phyloP scores from a whole-genome alignment of 2,329 filamentous ascomycete genomes.

The Trichoderma simmonsii region DNA sequence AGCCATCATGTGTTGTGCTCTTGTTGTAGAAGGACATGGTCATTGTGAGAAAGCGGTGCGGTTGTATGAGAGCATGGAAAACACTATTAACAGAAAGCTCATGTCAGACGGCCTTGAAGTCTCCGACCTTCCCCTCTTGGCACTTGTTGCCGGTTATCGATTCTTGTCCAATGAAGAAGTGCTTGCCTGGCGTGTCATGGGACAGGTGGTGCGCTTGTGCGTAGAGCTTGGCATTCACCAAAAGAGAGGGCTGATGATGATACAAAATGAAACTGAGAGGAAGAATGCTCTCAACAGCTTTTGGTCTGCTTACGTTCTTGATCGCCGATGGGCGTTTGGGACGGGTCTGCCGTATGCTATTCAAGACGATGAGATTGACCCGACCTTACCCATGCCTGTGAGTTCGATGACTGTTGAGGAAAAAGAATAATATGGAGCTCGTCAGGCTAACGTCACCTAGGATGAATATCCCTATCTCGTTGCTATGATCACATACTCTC shows the following conservation, averaged over 20 bases:
- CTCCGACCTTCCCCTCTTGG: conserved; percentile 48
- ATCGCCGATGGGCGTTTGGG: conserved; percentile 85
- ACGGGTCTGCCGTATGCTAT: conserved; percentile 83
- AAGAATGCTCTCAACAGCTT: conserved; percentile 69
- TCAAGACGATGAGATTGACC: conserved; percentile 82
- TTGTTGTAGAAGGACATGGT: conserved; percentile 75
- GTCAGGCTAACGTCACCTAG: conserved; percentile 25
- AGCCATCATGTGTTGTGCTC: conserved; percentile 73
- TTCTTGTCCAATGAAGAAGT: conserved; percentile 85
- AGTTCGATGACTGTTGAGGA: conserved; percentile 28
- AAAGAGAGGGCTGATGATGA: conserved; percentile 67
- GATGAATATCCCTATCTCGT: conserved; percentile 67
- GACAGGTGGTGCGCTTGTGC: conserved; percentile 75
- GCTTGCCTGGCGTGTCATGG: conserved; percentile 82
- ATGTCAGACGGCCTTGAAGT: conserved; percentile 52
- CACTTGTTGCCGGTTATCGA: conserved; percentile 62
- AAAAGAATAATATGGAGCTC: background rate
- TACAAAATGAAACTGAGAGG: conserved; percentile 66
- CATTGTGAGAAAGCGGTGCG: conserved; percentile 70
- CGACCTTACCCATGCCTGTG: conserved; percentile 74
- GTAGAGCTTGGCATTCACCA: conserved; percentile 81
- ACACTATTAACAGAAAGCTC: conserved; percentile 63
- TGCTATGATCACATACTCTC: conserved; percentile 81
- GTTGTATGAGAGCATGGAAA: conserved; percentile 74
- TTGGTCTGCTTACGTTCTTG: conserved; percentile 83